phyloP scores from a whole-genome alignment of 1,284 basidiomycete genomes.

The Cystobasidiaceae sp. region DNA sequence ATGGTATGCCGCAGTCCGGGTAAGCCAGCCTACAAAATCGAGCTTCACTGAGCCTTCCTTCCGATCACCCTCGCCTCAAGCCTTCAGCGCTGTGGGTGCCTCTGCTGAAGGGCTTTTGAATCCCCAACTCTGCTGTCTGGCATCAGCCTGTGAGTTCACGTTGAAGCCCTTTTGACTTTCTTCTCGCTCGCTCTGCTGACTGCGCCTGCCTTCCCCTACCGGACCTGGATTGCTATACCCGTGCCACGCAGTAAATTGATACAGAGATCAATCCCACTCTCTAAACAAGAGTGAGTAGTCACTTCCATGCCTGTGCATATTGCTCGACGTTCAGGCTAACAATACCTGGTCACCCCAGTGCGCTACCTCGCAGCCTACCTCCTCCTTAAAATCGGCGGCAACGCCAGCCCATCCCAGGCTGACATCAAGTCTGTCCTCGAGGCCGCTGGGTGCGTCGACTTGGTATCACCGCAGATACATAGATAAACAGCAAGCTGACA shows the following conservation, averaged over 20 bases:
- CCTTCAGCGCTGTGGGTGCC: background rate
- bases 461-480: background rate
- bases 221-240: background rate
- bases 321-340: background rate
- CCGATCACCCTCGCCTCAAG: too few relatives aligned
- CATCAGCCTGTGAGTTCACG: conserved; percentile 5
- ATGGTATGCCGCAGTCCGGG: too few relatives aligned
- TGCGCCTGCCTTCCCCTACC: too few relatives aligned
- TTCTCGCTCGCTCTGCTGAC: too few relatives aligned
- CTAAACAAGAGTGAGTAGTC: conserved; percentile 6
- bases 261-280: background rate
- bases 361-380: conserved; percentile 97
- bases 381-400: conserved; percentile 92
- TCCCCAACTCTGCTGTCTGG: conserved; percentile 18
- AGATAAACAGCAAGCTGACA: background rate
- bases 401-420: conserved; percentile 72
- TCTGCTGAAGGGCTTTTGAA: background rate
- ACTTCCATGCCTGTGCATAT: background rate
- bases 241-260: conserved; percentile 16
- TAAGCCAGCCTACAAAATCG: too few relatives aligned
- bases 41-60: too few relatives aligned
- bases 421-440: conserved; percentile 87
- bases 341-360: too few relatives aligned
- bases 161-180: too few relatives aligned
- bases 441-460: conserved; percentile 57